phyloP scores from a whole-genome alignment of 768 basidiomycete genomes.

The Phanerochaete sordida region DNA sequence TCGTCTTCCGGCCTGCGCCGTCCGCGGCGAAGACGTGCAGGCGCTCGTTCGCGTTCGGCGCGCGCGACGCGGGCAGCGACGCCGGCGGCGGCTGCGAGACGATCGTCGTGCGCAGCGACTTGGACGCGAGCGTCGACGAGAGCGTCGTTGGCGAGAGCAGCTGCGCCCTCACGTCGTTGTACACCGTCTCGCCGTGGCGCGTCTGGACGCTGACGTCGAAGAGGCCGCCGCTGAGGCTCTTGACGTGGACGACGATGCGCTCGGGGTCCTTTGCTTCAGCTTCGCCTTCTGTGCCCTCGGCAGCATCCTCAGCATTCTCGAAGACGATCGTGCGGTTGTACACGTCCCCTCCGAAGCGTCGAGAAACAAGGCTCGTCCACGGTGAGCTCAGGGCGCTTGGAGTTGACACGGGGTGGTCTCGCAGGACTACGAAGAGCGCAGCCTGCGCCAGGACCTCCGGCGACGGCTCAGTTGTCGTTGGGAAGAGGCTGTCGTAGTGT shows the following conservation, averaged over 20 bases:
- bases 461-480: slow-evolving; percentile 52
- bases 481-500: slow-evolving; percentile 81
- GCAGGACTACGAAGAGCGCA: slow-evolving; percentile 69
- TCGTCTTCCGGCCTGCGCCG: slow-evolving; percentile 43
- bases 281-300: slow-evolving; percentile 43
- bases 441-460: slow-evolving; percentile 72
- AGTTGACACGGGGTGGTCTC: slow-evolving; percentile 42
- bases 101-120: slow-evolving; percentile 58
- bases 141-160: slow-evolving; percentile 53
- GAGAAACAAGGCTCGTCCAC: slow-evolving; percentile 68
- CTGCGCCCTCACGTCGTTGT: slow-evolving; percentile 51
- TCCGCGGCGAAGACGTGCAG: slow-evolving; percentile 60
- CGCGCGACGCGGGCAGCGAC: slow-evolving; percentile 49
- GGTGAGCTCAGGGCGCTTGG: slow-evolving; percentile 33
- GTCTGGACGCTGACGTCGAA: slow-evolving; percentile 49
- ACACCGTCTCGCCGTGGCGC: slow-evolving; percentile 30
- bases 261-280: slow-evolving; percentile 4
- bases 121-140: slow-evolving; percentile 48
- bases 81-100: slow-evolving; percentile 65
- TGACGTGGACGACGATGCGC: slow-evolving; percentile 33
- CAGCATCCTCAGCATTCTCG: slow-evolving; percentile 30
- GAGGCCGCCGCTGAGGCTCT: slow-evolving; percentile 18
- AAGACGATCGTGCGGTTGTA: slow-evolving; percentile 61
- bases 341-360: slow-evolving; percentile 75
- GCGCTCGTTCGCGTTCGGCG: slow-evolving; percentile 60